These are phyloP conservation scores for Suhomyces chickasaworum DNA, from an alignment of 1,139 yeast genomes.

Conservation along the genomic window DNA sequence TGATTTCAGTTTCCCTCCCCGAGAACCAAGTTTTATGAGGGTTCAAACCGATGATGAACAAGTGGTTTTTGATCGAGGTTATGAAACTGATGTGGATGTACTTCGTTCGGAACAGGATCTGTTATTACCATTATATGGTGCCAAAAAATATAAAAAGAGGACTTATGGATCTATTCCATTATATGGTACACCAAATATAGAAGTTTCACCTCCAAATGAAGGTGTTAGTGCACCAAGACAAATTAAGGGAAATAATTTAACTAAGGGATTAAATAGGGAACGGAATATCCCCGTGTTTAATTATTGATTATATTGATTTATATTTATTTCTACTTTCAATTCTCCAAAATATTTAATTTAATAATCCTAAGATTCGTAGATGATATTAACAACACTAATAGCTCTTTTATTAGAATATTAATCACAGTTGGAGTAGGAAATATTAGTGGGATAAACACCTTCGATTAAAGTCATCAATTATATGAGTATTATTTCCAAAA, in stretches of 20 bases:
- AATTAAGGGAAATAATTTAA: conserved; percentile 26
- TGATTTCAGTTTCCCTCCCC: conserved; percentile 20
- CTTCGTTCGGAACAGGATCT: conserved; percentile 35
- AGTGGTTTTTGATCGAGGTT: conserved; percentile 38
- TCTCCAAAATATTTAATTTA: conserved; percentile 3
- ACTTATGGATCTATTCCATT: conserved; percentile 19
- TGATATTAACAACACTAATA: too few relatives aligned
- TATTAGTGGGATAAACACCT: too few relatives aligned
- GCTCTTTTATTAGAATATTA: too few relatives aligned
- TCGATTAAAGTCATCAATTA: too few relatives aligned
- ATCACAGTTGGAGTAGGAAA: too few relatives aligned
- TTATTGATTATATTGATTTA: background rate
- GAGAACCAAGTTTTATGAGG: conserved; percentile 42
- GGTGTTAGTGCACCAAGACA: conserved; percentile 24
- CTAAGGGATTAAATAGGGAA: conserved; percentile 33
- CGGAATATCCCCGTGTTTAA: conserved; percentile 36
- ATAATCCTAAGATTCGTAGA: too few relatives aligned
- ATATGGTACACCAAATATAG: background rate
- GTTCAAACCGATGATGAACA: conserved; percentile 35
- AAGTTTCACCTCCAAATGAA: conserved; percentile 8
- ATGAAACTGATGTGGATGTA: conserved; percentile 50
- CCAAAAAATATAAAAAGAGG: conserved; percentile 19
- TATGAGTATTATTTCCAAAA: too few relatives aligned
- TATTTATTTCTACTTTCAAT: conserved; percentile 2
- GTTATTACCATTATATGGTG: conserved; percentile 31